Evolutionary conservation across 306 rosid species (phyloP).

Genomic region (Lathyrus aphaca): DNA sequence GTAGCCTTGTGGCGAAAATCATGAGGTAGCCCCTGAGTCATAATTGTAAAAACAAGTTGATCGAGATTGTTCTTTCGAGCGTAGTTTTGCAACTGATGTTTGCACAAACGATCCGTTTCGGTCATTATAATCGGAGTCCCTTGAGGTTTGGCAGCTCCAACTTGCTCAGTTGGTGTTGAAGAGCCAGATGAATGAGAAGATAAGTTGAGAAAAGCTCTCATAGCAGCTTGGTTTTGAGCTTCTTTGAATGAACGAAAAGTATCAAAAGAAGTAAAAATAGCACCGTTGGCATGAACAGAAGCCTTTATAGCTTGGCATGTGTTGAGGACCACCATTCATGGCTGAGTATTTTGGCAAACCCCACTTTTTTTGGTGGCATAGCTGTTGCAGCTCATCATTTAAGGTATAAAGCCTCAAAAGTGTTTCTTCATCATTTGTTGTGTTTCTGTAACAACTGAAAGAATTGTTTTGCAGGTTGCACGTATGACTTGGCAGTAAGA

Average conservation of each 20-base stretch:
- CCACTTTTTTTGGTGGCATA: conserved; percentile 65
- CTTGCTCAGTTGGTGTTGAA: no score
- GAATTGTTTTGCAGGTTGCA: conserved; percentile 83
- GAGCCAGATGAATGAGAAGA: conserved; percentile 36
- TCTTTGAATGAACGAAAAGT: conserved; percentile 51
- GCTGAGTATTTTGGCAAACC: no score
- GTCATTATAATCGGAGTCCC: no score
- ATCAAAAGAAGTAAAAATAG: conserved; percentile 41
- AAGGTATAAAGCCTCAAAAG: no score
- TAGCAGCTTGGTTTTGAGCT: conserved; percentile 67
- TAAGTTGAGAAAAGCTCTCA: conserved; percentile 54
- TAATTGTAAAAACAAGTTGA: no score
- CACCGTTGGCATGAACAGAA: conserved; percentile 53
- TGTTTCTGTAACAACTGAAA: conserved; percentile 81
- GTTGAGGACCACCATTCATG: conserved; percentile 56
- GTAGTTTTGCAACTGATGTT: no score
- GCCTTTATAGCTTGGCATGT: conserved; percentile 60
- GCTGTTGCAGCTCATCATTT: conserved; percentile 65
- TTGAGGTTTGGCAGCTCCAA: no score
- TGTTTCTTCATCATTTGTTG: conserved; percentile 98
- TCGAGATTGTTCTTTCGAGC: no score
- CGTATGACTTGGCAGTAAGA: no score
- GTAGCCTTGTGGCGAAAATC: conserved; percentile 34
- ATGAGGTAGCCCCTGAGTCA: conserved; percentile 28
- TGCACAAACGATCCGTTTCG: no score